A percentile compares a stretch with the other conserved stretches of the same genome.
phyloP scores from a whole-genome alignment of 306 rosid genomes.

The Aeschynomene evenia region DNA sequence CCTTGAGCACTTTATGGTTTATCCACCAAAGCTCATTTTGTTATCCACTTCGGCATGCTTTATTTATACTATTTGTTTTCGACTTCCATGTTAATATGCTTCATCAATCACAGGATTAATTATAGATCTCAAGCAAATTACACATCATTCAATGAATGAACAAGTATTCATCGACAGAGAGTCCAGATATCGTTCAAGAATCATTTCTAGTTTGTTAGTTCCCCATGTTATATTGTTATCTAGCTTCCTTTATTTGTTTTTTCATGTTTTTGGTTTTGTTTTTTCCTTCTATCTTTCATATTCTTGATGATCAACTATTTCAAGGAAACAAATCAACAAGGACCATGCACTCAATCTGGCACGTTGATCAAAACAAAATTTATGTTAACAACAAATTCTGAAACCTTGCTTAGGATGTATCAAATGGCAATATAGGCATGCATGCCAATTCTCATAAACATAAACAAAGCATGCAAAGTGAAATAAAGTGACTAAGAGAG shows the following conservation, averaged over 20 bases:
- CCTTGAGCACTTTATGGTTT: not conserved
- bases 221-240: not conserved
- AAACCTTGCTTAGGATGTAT: conserved; percentile 12
- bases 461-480: conserved; percentile 22
- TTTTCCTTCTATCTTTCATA: not conserved
- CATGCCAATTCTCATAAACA: conserved; percentile 32
- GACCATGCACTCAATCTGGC: not conserved
- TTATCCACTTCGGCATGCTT: conserved; percentile 2
- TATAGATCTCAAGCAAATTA: no score
- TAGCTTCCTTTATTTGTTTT: not conserved
- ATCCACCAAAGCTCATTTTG: conserved; percentile 24
- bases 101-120: no score
- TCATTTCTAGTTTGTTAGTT: no score
- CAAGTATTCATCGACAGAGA: no score
- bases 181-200: no score
- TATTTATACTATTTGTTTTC: no score
- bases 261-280: not conserved
- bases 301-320: not conserved
- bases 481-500: conserved; percentile 18
- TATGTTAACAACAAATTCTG: conserved; percentile 14
- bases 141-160: no score
- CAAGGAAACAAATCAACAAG: conserved; percentile 9
- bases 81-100: no score
- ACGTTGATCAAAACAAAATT: conserved; percentile 20
- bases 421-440: conserved; percentile 3